Percentiles rank a stretch among this genome's conserved stretches.
These are phyloP conservation scores for Letharia columbiana DNA, from an alignment of 495 filamentous ascomycete species.

Conservation along the genomic window DNA sequence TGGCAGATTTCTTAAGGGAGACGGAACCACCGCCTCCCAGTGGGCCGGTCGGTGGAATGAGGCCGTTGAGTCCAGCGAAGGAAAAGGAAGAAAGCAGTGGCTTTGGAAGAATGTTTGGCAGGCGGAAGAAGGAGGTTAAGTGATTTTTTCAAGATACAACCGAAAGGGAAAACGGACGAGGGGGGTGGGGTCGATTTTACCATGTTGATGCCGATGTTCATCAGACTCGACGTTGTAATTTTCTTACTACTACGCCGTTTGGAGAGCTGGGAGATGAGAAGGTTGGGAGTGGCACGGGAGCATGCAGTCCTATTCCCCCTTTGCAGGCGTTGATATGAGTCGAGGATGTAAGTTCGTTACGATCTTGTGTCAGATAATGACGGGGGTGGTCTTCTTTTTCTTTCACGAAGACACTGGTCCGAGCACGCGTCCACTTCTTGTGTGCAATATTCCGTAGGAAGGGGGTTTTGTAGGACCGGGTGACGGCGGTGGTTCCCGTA, in stretches of 20 bases:
- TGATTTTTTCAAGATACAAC: background rate
- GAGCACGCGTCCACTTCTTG: no score
- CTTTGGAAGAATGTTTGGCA: slow-evolving; percentile 15
- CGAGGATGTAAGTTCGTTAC: background rate
- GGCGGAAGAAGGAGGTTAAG: slow-evolving; percentile 12
- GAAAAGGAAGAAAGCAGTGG: slow-evolving; percentile 18
- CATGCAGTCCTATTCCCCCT: background rate
- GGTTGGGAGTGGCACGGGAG: background rate
- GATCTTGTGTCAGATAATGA: background rate
- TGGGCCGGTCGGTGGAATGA: slow-evolving; percentile 13
- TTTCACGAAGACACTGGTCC: background rate
- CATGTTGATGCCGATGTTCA: background rate
- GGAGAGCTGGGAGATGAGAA: background rate
- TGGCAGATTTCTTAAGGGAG: slow-evolving; percentile 72
- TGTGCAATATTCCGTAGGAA: no score
- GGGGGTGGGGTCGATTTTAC: background rate
- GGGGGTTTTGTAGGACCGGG: no score
- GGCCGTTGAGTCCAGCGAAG: slow-evolving; percentile 14
- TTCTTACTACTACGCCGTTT: background rate
- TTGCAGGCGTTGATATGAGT: background rate
- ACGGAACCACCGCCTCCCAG: slow-evolving; percentile 57
- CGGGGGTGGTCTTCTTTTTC: background rate
- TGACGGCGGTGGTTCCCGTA: no score
- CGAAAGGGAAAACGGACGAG: no score
- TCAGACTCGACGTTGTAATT: background rate